phyloP scores from a whole-genome alignment of 257 asterid species.

The Lycium ferocissimum region DNA sequence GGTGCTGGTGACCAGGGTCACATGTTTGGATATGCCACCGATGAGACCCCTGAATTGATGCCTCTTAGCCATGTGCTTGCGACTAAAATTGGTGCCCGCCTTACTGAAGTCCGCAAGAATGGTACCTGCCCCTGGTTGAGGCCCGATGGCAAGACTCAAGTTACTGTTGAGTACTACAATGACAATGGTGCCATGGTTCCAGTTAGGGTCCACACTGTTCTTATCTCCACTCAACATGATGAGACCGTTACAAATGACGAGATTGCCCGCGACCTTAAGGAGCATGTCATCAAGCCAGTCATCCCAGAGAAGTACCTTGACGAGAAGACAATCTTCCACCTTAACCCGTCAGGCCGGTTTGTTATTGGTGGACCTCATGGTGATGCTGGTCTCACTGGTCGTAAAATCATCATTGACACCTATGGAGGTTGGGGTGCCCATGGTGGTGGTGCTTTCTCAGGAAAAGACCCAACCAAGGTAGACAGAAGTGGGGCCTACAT shows the following conservation, averaged over 20 bases:
- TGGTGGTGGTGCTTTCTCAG: constrained; percentile 75
- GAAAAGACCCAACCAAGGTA: constrained; percentile 72
- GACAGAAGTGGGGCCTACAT: constrained; percentile 71
- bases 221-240: constrained; percentile 70
- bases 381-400: constrained; percentile 73
- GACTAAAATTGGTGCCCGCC: constrained; percentile 62
- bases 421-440: constrained; percentile 80
- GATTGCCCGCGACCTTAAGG: constrained; percentile 63
- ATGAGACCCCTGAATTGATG: constrained; percentile 69
- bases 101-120: constrained; percentile 67
- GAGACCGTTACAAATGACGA: constrained; percentile 71
- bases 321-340: constrained; percentile 68
- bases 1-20: constrained; percentile 75
- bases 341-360: constrained; percentile 65
- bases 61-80: constrained; percentile 75
- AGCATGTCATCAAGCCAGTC: constrained; percentile 65
- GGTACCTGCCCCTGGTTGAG: constrained; percentile 70
- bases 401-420: constrained; percentile 66
- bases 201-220: constrained; percentile 61
- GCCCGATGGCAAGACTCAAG: constrained; percentile 74
- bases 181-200: constrained; percentile 73
- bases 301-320: constrained; percentile 69
- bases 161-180: constrained; percentile 64
- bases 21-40: constrained; percentile 72
- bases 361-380: constrained; percentile 74